Evolutionary conservation across 768 basidiomycete genomes (phyloP).

Genomic region (Kwoniella dendrophila): DNA sequence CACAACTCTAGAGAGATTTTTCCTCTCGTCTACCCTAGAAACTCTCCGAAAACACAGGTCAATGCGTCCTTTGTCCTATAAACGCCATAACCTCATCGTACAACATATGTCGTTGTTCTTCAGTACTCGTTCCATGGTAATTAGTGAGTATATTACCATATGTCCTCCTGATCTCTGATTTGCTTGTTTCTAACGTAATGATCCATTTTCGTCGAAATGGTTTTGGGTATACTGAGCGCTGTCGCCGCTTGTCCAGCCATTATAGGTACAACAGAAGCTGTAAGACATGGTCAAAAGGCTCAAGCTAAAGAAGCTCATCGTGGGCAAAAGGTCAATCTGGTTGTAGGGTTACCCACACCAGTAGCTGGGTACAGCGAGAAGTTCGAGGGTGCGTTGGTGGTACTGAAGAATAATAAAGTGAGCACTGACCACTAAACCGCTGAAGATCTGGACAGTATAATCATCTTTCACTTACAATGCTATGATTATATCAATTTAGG

Average conservation of each 20-base stretch:
- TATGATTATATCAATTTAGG: not conserved
- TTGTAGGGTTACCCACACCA: slow-evolving; percentile 10
- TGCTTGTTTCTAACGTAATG: not conserved
- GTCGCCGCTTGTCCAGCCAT: slow-evolving; percentile 24
- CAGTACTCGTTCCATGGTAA: not conserved
- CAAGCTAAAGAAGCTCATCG: slow-evolving; percentile 22
- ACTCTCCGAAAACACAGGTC: slow-evolving; percentile 4
- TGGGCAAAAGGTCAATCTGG: slow-evolving; percentile 21
- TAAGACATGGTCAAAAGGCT: slow-evolving; percentile 21
- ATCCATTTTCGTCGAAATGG: slow-evolving; percentile 4
- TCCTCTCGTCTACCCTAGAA: too few species aligned
- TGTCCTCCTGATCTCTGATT: too few species aligned
- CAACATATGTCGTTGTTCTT: too few species aligned
- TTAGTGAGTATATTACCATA: too few species aligned
- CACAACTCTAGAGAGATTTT: too few species aligned
- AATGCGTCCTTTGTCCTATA: slow-evolving; percentile 9
- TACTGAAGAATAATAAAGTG: slow-evolving; percentile 21
- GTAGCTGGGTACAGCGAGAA: slow-evolving; percentile 14
- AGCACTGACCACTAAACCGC: not conserved
- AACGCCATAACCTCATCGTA: too few species aligned
- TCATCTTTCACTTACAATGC: not conserved
- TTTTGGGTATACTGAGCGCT: slow-evolving; percentile 18
- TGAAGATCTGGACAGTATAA: not conserved
- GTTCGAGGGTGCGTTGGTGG: slow-evolving; percentile 19
- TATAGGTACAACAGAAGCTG: slow-evolving; percentile 21